A percentile compares a stretch with the other conserved stretches of the same genome.
These are phyloP conservation scores for Aspergillus egyptiacus DNA, from an alignment of 495 filamentous ascomycete genomes.

Conservation along the genomic window DNA sequence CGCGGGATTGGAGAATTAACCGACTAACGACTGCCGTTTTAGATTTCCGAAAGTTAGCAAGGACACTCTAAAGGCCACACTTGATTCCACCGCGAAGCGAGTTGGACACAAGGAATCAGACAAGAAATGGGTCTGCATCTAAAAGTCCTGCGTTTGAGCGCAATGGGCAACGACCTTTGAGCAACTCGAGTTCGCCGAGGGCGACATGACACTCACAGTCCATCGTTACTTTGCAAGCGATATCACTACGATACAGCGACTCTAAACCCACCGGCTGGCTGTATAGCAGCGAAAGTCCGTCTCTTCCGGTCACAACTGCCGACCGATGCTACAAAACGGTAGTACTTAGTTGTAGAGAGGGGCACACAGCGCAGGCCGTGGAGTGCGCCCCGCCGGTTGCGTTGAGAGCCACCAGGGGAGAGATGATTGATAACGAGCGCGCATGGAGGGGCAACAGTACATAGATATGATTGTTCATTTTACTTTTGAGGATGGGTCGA, in stretches of 20 bases:
- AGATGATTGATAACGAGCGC: not conserved
- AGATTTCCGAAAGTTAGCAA: constrained; percentile 69
- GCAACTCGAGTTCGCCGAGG: not conserved
- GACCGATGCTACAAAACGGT: not conserved
- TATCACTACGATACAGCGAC: not conserved
- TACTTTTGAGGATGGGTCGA: not conserved
- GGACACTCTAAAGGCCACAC: constrained; percentile 63
- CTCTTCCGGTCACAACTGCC: not conserved
- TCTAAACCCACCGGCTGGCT: too few species aligned
- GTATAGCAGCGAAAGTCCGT: not conserved
- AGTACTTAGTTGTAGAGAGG: not conserved
- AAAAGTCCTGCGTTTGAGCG: constrained; percentile 2
- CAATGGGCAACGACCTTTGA: not conserved
- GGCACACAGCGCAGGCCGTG: constrained; percentile 7
- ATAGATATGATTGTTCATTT: constrained; percentile 1
- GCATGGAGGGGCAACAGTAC: not conserved
- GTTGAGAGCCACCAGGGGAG: not conserved
- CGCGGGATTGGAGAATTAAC: constrained; percentile 8
- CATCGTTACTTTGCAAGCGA: not conserved
- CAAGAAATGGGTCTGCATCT: constrained; percentile 56
- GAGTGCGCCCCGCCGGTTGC: constrained; percentile 1
- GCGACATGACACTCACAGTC: not conserved
- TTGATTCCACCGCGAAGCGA: constrained; percentile 62
- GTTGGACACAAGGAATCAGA: constrained; percentile 56
- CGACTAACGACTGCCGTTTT: constrained; percentile 1